Base-by-base conservation (phyloP, 352 stramenopile species). In the Pythium sp. region DNA sequence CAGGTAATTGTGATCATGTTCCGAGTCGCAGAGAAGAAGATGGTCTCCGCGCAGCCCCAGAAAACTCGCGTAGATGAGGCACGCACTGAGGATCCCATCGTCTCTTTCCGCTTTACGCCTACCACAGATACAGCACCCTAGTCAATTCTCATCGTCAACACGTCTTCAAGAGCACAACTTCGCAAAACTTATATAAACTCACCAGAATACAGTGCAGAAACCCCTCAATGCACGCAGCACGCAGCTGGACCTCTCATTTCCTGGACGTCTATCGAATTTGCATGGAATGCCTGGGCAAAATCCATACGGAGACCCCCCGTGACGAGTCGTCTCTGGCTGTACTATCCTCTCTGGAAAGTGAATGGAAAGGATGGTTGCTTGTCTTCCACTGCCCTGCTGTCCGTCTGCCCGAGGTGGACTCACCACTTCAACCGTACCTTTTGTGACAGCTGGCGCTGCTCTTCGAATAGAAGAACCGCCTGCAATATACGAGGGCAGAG, bases 391-490 rank as follows among this genome's bases (percentile, higher is more conserved):
- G 41, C 8, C 2, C 41, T n/a, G 41, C 41, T 49, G 41, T 49
- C 41, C 15, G 41, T 49, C 41, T 49, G 41, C 15, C 15, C 41
- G 15, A 49, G 41, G 7, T 49, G 41, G 41, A 49, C 41, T 49
- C 41, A 47, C 14, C 41, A 49, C 15, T 49, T 49, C 41, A 49
- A 49, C 41, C 5, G 15, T 49, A 49, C 41, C 41, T 49, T n/a
- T 49, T n/a, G 3, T 18, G 41, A 49, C 38, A 47, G 38, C 0
- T 47, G 38, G 3, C n/a, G 38, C 14, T 47, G 38, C n/a, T 49
- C 26, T 59, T 59, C 54, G 26, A 59, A 59, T 55, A 41, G 28
- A 26, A 26, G 28, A 59, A 59, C 28, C 26, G 54, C 26, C 22
- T 43, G 28, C 28, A 20, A 7, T 4, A 36, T 58, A 22, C 26